Conservation (phyloP, 371 early-diverging fungal genomes). For the Blastocladiella emersonii region DNA sequence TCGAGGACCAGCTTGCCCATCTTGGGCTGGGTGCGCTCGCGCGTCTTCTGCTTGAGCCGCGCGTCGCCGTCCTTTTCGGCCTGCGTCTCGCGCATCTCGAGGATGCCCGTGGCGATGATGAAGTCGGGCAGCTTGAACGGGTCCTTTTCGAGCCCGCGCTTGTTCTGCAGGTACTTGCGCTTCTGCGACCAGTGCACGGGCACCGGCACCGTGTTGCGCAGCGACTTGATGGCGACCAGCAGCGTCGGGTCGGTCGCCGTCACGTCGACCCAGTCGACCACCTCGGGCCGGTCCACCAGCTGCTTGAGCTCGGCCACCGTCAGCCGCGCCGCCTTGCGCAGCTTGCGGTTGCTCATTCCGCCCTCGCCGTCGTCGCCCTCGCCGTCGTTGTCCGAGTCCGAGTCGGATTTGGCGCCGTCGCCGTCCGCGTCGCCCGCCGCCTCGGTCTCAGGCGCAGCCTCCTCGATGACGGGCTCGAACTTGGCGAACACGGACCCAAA, state of each 20-base stretch:
- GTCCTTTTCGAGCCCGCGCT: conserved; percentile 87
- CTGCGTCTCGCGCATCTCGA: conserved; percentile 83
- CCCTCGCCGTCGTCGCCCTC: conserved; percentile 25
- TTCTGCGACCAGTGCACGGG: conserved; percentile 94
- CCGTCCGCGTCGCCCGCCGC: conserved; percentile 5
- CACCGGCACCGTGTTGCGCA: conserved; percentile 87
- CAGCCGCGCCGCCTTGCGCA: conserved; percentile 45
- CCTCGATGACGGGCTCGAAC: conserved; percentile 12
- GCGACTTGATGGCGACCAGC: conserved; percentile 77
- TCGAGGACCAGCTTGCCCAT: conserved; percentile 93
- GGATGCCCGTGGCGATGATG: conserved; percentile 93
- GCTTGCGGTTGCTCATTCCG: conserved; percentile 36
- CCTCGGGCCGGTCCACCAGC: conserved; percentile 78
- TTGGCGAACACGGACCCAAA: conserved; percentile 17
- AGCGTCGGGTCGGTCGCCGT: conserved; percentile 81
- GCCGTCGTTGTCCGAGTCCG: conserved; percentile 10
- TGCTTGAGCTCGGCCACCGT: conserved; percentile 89
- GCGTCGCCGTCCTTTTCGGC: conserved; percentile 72
- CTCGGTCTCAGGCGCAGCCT: no score
- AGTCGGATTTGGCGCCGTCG: conserved; percentile 5
- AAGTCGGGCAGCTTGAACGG: conserved; percentile 92
- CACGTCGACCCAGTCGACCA: conserved; percentile 94
- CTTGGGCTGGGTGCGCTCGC: conserved; percentile 81
- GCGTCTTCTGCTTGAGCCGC: conserved; percentile 66
- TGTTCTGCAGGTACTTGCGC: conserved; percentile 87